Evolutionary conservation across 768 basidiomycete genomes (phyloP).

Genomic region (Leucocoprinus leucothites): DNA sequence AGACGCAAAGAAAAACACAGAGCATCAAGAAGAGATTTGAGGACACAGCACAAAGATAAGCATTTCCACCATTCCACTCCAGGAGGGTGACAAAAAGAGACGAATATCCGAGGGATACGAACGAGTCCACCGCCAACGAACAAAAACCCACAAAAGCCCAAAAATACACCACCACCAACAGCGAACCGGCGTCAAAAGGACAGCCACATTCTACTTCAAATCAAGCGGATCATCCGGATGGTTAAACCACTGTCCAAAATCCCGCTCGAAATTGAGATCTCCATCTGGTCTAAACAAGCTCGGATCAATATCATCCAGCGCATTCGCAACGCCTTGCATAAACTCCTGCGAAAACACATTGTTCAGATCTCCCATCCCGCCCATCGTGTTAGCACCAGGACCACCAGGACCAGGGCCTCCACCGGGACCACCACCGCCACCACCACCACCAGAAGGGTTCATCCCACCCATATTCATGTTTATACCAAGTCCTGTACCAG

Average conservation of each 20-base stretch:
- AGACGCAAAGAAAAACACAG: neutral
- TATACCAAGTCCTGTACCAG: slow-evolving; percentile 12
- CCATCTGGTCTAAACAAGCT: slow-evolving; percentile 33
- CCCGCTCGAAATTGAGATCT: slow-evolving; percentile 65
- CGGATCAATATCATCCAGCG: slow-evolving; percentile 28
- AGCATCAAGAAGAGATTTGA: slow-evolving; percentile 12
- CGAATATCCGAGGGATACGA: neutral
- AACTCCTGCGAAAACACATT: slow-evolving; percentile 10
- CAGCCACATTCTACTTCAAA: slow-evolving; percentile 23
- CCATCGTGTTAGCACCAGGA: neutral
- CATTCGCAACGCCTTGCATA: slow-evolving; percentile 14
- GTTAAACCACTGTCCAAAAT: slow-evolving; percentile 78
- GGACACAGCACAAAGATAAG: slow-evolving; percentile 6
- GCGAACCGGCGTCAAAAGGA: neutral
- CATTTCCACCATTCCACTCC: slow-evolving; percentile 12
- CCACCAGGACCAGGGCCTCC: no score
- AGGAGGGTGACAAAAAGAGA: slow-evolving; percentile 9
- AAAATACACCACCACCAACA: slow-evolving; percentile 3
- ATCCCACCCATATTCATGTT: slow-evolving; percentile 3
- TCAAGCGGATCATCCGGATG: slow-evolving; percentile 43
- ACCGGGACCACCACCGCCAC: no score
- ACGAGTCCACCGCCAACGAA: slow-evolving; percentile 1
- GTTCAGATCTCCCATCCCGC: slow-evolving; percentile 7
- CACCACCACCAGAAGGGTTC: slow-evolving; percentile 6
- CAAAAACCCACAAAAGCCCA: neutral